These are phyloP conservation scores for Eleusine indica DNA, from an alignment of 176 grass and related monocot species.

Conservation along the genomic window DNA sequence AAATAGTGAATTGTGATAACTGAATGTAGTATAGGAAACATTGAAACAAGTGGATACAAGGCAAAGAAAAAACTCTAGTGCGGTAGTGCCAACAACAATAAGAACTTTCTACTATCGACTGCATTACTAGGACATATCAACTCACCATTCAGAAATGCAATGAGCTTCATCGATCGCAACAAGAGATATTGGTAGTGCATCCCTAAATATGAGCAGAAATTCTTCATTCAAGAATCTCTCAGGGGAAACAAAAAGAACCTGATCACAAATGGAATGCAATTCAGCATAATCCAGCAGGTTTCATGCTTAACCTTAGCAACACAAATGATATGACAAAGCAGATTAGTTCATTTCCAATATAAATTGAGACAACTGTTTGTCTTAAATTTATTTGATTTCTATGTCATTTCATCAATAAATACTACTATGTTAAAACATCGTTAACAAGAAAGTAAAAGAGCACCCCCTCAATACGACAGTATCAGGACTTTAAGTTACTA, in stretches of 20 bases:
- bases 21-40: slow-evolving; percentile 1
- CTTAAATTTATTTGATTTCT: neutral
- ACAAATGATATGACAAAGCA: slow-evolving; percentile 7
- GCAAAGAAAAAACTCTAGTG: neutral
- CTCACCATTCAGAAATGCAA: slow-evolving; percentile 99
- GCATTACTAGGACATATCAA: slow-evolving; percentile 38
- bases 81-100: neutral
- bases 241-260: slow-evolving; percentile 99
- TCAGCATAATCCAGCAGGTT: slow-evolving; percentile 23
- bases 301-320: neutral
- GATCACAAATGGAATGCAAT: slow-evolving; percentile 41
- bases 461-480: neutral
- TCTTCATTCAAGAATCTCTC: slow-evolving; percentile 96
- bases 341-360: slow-evolving; percentile 26
- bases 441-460: neutral
- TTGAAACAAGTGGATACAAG: neutral
- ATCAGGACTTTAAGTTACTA: slow-evolving; percentile 10
- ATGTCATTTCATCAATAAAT: slow-evolving; percentile 1
- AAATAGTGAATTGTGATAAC: neutral
- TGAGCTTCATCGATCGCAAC: slow-evolving; percentile 98
- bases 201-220: slow-evolving; percentile 71
- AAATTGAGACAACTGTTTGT: neutral
- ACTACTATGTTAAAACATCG: neutral
- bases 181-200: slow-evolving; percentile 76
- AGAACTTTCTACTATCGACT: slow-evolving; percentile 10